phyloP scores from a whole-genome alignment of 2,329 filamentous ascomycete species.

The Lachnellula subtilissima region DNA sequence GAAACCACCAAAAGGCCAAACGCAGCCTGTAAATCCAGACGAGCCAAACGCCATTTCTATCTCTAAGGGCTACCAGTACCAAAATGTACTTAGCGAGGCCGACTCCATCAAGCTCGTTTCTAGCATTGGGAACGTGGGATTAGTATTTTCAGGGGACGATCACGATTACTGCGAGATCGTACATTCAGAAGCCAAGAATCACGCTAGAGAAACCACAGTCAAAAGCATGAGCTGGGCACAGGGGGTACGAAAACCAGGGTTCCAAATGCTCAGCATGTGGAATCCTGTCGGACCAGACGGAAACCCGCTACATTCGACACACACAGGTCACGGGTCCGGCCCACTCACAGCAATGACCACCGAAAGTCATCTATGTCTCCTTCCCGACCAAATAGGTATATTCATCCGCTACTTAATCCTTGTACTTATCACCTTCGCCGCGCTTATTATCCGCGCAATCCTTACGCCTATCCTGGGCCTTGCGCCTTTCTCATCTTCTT shows the following conservation, averaged over 20 bases:
- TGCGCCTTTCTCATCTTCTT: slow-evolving; percentile 18
- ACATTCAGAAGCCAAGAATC: slow-evolving; percentile 59
- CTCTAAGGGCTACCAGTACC: slow-evolving; percentile 83
- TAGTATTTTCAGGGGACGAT: slow-evolving; percentile 93
- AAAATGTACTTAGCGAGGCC: slow-evolving; percentile 78
- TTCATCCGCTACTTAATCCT: slow-evolving; percentile 74
- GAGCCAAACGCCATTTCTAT: slow-evolving; percentile 75
- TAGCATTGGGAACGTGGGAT: slow-evolving; percentile 73
- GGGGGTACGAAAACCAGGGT: slow-evolving; percentile 84
- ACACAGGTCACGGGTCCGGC: slow-evolving; percentile 28
- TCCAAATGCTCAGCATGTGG: slow-evolving; percentile 84
- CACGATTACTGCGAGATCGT: slow-evolving; percentile 95
- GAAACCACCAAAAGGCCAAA: slow-evolving; percentile 55
- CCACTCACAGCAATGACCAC: slow-evolving; percentile 53
- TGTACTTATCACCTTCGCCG: slow-evolving; percentile 46
- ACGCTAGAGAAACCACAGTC: slow-evolving; percentile 78
- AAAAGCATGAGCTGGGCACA: slow-evolving; percentile 96
- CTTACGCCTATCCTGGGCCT: slow-evolving; percentile 52
- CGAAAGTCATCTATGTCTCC: slow-evolving; percentile 83
- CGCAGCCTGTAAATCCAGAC: slow-evolving; percentile 51
- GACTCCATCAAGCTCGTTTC: slow-evolving; percentile 73
- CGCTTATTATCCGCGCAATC: slow-evolving; percentile 50
- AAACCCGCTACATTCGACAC: slow-evolving; percentile 36
- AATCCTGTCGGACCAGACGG: slow-evolving; percentile 72
- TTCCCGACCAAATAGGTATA: slow-evolving; percentile 81